phyloP scores from a whole-genome alignment of 2,329 filamentous ascomycete species.

The Verticillium zaregamsianum region DNA sequence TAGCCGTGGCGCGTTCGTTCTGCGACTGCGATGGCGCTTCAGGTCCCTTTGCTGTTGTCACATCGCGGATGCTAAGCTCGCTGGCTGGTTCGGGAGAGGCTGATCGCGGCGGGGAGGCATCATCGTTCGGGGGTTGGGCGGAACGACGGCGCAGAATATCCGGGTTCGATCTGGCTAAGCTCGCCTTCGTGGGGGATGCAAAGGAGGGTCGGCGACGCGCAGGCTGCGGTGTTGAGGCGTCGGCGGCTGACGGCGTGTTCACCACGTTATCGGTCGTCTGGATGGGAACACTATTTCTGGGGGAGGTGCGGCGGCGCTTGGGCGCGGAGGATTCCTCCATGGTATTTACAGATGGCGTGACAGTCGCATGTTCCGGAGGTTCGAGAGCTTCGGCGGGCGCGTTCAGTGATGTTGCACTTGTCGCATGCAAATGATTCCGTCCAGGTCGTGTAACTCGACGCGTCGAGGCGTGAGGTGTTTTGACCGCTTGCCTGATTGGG shows the following conservation, averaged over 20 bases:
- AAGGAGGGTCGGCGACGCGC: slow-evolving; percentile 48
- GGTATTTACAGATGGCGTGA: neutral
- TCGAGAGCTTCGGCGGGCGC: neutral
- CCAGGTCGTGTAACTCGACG: neutral
- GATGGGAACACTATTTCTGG: slow-evolving; percentile 33
- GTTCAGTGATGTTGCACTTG: neutral
- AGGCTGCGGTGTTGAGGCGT: slow-evolving; percentile 14
- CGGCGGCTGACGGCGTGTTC: slow-evolving; percentile 30
- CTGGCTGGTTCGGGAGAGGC: slow-evolving; percentile 11
- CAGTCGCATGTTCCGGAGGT: neutral
- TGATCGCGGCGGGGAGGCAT: neutral
- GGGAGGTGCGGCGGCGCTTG: slow-evolving; percentile 62
- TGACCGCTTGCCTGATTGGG: neutral
- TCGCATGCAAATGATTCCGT: neutral
- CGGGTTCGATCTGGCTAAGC: slow-evolving; percentile 57
- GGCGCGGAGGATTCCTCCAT: slow-evolving; percentile 38
- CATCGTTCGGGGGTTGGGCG: slow-evolving; percentile 11
- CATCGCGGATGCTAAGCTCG: slow-evolving; percentile 20
- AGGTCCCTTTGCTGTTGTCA: slow-evolving; percentile 20
- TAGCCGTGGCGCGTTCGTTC: slow-evolving; percentile 11
- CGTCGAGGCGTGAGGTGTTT: neutral
- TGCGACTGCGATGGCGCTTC: slow-evolving; percentile 14
- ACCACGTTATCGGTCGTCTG: slow-evolving; percentile 21
- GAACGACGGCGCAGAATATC: slow-evolving; percentile 47
- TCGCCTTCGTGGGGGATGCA: slow-evolving; percentile 63